Evolutionary conservation across 129 eudicot species (phyloP).

Genomic region (Flaveria sonorensis): DNA sequence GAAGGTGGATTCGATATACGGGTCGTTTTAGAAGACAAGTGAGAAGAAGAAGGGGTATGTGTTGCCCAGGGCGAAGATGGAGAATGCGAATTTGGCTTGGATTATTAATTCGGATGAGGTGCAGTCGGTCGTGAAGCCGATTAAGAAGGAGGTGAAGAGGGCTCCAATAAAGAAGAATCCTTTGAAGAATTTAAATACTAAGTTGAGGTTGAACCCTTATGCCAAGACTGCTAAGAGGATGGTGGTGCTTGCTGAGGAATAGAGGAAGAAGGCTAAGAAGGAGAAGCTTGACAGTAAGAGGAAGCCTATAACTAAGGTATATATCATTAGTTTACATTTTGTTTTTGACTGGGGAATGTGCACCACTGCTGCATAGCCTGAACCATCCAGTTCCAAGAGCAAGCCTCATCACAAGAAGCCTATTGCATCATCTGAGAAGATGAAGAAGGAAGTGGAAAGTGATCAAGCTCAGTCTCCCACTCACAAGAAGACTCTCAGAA

Average conservation of each 20-base stretch:
- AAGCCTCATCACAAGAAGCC: too few relatives aligned
- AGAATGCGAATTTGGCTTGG: slow-evolving; percentile 68
- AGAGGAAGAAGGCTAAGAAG: slow-evolving; percentile 65
- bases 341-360: too few relatives aligned
- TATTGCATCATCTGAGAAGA: too few relatives aligned
- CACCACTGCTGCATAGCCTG: too few relatives aligned
- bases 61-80: slow-evolving; percentile 72
- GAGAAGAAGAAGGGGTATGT: slow-evolving; percentile 71
- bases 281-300: slow-evolving; percentile 77
- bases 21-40: slow-evolving; percentile 55
- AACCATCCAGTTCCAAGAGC: too few relatives aligned
- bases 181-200: slow-evolving; percentile 62
- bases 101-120: slow-evolving; percentile 78
- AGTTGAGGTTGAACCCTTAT: slow-evolving; percentile 73
- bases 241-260: slow-evolving; percentile 73
- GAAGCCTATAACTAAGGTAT: slow-evolving; percentile 59
- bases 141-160: slow-evolving; percentile 69
- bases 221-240: slow-evolving; percentile 82
- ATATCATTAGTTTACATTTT: not conserved
- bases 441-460: too few relatives aligned
- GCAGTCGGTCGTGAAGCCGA: slow-evolving; percentile 68
- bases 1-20: slow-evolving; percentile 54
- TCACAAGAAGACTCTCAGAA: too few relatives aligned
- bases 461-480: too few relatives aligned
- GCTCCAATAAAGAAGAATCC: slow-evolving; percentile 85